Percentiles rank a stretch among this genome's conserved stretches.
Evolutionary conservation across 2,329 filamentous ascomycete species (phyloP).

Genomic region (Ilyonectria robusta): DNA sequence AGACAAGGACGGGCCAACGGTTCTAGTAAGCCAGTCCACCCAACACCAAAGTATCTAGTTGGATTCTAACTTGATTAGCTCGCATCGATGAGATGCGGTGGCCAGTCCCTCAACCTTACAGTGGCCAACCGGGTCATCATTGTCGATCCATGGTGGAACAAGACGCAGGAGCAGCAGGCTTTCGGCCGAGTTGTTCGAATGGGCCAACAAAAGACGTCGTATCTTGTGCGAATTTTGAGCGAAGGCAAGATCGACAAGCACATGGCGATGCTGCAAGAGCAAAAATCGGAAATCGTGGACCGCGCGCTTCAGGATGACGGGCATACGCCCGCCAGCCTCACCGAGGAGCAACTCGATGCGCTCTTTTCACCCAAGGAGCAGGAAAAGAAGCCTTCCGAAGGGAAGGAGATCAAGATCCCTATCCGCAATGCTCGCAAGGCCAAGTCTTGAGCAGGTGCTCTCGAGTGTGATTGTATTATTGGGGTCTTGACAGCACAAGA

Average conservation of each 20-base stretch:
- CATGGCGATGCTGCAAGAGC: slow-evolving; percentile 67
- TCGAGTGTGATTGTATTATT: neutral
- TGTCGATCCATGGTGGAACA: slow-evolving; percentile 75
- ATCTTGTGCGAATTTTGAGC: slow-evolving; percentile 71
- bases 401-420: neutral
- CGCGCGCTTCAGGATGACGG: slow-evolving; percentile 50
- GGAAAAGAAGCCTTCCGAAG: neutral
- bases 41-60: neutral
- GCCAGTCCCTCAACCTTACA: slow-evolving; percentile 57
- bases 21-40: slow-evolving; percentile 53
- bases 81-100: slow-evolving; percentile 52
- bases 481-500: neutral
- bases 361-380: slow-evolving; percentile 23
- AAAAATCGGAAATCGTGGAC: slow-evolving; percentile 65
- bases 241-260: slow-evolving; percentile 70
- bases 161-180: slow-evolving; percentile 72
- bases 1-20: slow-evolving; percentile 25
- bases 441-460: neutral
- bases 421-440: neutral
- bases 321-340: slow-evolving; percentile 13
- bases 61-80: slow-evolving; percentile 47
- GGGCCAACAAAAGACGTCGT: slow-evolving; percentile 73
- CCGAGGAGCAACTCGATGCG: neutral
- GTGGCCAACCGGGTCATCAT: slow-evolving; percentile 68
- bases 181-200: slow-evolving; percentile 73